These are phyloP conservation scores for Middelhovenomyces tepae DNA, from an alignment of 805 yeast genomes.

Conservation along the genomic window DNA sequence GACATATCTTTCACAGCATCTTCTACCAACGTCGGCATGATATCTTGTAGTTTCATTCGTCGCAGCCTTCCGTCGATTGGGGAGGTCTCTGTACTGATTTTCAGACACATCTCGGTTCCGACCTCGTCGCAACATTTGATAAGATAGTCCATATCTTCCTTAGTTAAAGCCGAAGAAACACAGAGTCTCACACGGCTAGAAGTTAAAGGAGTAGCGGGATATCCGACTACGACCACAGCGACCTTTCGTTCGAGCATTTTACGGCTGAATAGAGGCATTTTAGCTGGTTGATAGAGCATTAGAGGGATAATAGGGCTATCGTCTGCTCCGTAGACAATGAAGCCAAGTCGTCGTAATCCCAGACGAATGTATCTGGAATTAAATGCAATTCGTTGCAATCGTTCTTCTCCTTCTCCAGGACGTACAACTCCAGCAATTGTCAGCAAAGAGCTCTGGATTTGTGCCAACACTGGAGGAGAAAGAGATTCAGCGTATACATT, in stretches of 20 bases:
- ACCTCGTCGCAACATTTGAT: conserved; percentile 62
- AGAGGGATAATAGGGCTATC: conserved; percentile 95
- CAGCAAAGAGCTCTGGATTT: conserved; percentile 69
- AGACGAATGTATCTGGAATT: conserved; percentile 88
- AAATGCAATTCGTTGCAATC: conserved; percentile 89
- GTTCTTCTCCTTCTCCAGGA: conserved; percentile 89
- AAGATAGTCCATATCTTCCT: conserved; percentile 82
- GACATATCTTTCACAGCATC: conserved; percentile 31
- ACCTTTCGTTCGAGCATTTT: conserved; percentile 68
- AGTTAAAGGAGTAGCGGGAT: conserved; percentile 93
- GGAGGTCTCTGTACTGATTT: conserved; percentile 26
- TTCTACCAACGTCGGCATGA: conserved; percentile 57
- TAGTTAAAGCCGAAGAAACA: conserved; percentile 83
- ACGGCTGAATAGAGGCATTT: conserved; percentile 88
- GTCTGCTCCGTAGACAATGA: conserved; percentile 88
- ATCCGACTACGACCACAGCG: conserved; percentile 94
- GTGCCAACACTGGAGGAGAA: conserved; percentile 87
- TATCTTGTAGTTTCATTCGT: conserved; percentile 69
- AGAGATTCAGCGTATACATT: conserved; percentile 74
- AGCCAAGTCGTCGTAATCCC: conserved; percentile 87
- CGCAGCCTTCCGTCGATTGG: conserved; percentile 14
- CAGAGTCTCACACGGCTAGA: conserved; percentile 89
- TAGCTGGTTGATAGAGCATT: conserved; percentile 79
- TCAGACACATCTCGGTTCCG: conserved; percentile 69
- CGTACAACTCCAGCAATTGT: conserved; percentile 73